Conservation (phyloP, 805 yeast genomes). For the Saccharomycopsis lassenensis region DNA sequence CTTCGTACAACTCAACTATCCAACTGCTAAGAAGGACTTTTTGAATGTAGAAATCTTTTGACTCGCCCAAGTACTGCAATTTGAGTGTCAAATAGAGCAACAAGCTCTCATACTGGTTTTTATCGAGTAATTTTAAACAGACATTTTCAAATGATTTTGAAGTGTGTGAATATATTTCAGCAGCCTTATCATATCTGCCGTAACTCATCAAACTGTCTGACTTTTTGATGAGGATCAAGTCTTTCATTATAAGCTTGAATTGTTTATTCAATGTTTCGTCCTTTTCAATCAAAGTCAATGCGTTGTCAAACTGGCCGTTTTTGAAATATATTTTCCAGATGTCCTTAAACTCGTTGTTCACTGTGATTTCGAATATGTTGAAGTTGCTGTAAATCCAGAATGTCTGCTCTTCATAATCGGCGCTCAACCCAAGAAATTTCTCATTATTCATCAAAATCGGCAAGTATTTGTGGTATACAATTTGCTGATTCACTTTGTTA, state of each 20-base stretch:
- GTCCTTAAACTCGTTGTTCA: slow-evolving; percentile 57
- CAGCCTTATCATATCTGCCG: slow-evolving; percentile 30
- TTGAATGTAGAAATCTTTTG: slow-evolving; percentile 30
- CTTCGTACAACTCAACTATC: slow-evolving; percentile 50
- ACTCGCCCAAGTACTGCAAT: slow-evolving; percentile 26
- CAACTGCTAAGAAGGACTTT: slow-evolving; percentile 47
- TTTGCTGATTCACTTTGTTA: slow-evolving; percentile 41
- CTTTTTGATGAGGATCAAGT: slow-evolving; percentile 40
- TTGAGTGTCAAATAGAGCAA: slow-evolving; percentile 35
- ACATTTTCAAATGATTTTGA: slow-evolving; percentile 59
- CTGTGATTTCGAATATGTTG: slow-evolving; percentile 59
- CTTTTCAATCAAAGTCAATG: slow-evolving; percentile 33
- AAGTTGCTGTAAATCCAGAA: slow-evolving; percentile 64
- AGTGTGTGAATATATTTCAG: slow-evolving; percentile 50
- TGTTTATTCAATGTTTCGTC: slow-evolving; percentile 17
- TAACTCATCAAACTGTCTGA: slow-evolving; percentile 37
- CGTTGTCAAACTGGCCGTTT: slow-evolving; percentile 49
- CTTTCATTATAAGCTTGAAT: slow-evolving; percentile 30
- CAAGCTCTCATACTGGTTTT: slow-evolving; percentile 32
- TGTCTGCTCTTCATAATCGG: slow-evolving; percentile 43
- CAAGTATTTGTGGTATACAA: slow-evolving; percentile 33
- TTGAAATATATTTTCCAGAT: slow-evolving; percentile 62
- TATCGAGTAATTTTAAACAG: slow-evolving; percentile 43
- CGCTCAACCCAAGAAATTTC: slow-evolving; percentile 33
- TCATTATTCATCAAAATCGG: slow-evolving; percentile 26